Base-by-base conservation (phyloP, 768 basidiomycete genomes). In the Termitomyces sp. region DNA sequence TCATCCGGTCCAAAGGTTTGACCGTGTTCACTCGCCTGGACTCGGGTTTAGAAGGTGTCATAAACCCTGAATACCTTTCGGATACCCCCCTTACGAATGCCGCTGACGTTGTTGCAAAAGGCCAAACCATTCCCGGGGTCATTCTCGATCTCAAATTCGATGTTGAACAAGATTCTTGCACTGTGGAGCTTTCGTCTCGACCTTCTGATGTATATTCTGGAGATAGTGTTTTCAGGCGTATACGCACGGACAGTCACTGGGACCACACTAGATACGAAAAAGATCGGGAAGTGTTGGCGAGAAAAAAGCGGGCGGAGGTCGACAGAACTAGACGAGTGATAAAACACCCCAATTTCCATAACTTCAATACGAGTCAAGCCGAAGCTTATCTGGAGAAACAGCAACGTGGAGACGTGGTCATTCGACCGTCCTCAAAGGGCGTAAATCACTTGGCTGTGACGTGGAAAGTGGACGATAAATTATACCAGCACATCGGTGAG, bases 271-370 rank as follows among this genome's bases (percentile, higher is more conserved):
- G 81, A 55, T 79, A 80, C 64, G 82, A 85, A 32, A 84, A 83
- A 61, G 90, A 95, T 68, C 71, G 74, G 63, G 90, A 94, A 61
- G 74, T 92, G 63, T 75, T 89, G 61, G 83, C 82, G 26, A 82
- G 92, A 63, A 95, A 92, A 75, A 95, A 93, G 76, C 79, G 91
- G 50, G 86, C 91, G 1, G 89, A 93, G 67, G 87, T 85, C 9
- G 89, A 91, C 65, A 81, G 83, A 61, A 83, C 86, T 38, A 84
- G 93, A 60, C 80, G 96, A 28, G 86, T 96, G 55, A 92, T 99
- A 76, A 94, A 98, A 70, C 97, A 99, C 71, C 97, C 96, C 2
- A 95, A 96, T 72, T 99, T 98, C 83, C 91, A 95, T 70, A 93
- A 97, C 68, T 87, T 96, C 79, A 95, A 93, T 63, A 86, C 91